Conservation (phyloP, 2,329 filamentous ascomycete genomes). For the Diaporthe sp. region DNA sequence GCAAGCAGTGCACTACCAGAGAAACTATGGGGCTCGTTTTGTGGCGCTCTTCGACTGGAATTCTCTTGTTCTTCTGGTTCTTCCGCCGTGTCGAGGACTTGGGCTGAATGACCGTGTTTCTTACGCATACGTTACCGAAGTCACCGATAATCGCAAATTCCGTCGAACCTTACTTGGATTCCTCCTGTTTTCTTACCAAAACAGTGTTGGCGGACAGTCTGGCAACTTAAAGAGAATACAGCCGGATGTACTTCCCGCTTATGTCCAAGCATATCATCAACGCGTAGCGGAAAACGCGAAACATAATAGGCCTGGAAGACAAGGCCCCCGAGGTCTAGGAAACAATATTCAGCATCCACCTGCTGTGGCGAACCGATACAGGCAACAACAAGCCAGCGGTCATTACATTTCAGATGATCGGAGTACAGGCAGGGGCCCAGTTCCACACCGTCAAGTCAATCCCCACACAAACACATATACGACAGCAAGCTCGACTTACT, state of each 20-base stretch:
- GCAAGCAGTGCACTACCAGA: conserved; percentile 14
- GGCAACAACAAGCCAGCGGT: not conserved
- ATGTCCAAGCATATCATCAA: conserved; percentile 2
- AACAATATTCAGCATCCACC: not conserved
- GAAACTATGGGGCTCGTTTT: not conserved
- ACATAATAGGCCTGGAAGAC: not conserved
- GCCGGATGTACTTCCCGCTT: not conserved
- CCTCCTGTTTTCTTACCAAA: not conserved
- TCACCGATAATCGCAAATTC: conserved; percentile 14
- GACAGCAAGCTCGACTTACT: not conserved
- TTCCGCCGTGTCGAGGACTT: not conserved
- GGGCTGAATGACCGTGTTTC: conserved; percentile 3
- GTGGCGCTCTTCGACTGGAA: conserved; percentile 19
- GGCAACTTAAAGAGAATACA: not conserved
- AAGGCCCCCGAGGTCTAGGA: not conserved
- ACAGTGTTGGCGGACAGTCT: not conserved
- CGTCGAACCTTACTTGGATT: conserved; percentile 17
- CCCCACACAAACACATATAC: not conserved
- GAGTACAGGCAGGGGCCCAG: not conserved
- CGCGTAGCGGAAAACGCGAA: not conserved
- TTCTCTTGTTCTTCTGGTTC: not conserved
- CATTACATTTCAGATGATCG: not conserved
- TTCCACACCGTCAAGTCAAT: not conserved
- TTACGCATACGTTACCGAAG: conserved; percentile 10
- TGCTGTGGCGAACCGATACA: not conserved